A percentile compares a stretch with the other conserved stretches of the same genome.
These are phyloP conservation scores for Mycena galericulata DNA, from an alignment of 768 basidiomycete species.

Conservation along the genomic window DNA sequence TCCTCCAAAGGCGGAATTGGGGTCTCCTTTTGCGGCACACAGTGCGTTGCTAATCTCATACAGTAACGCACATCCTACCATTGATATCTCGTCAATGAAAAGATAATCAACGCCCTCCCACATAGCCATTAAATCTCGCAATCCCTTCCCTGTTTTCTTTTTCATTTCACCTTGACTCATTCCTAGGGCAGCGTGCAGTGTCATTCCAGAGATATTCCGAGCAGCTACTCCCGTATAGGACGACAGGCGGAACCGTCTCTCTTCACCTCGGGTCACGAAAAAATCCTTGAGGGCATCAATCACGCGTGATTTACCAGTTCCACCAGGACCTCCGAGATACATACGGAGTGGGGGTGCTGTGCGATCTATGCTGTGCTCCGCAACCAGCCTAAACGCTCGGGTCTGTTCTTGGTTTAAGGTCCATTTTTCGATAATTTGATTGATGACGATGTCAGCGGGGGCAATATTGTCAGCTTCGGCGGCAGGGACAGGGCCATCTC, in stretches of 20 bases:
- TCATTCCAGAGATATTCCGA: slow-evolving; percentile 51
- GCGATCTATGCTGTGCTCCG: not conserved
- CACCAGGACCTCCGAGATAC: slow-evolving; percentile 44
- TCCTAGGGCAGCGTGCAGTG: slow-evolving; percentile 49
- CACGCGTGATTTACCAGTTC: slow-evolving; percentile 46
- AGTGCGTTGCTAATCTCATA: slow-evolving; percentile 48
- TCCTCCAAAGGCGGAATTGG: slow-evolving; percentile 47
- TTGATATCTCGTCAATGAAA: slow-evolving; percentile 54
- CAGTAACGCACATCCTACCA: slow-evolving; percentile 51
- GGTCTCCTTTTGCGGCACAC: slow-evolving; percentile 44
- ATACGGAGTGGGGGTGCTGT: slow-evolving; percentile 32
- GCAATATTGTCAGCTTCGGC: not conserved
- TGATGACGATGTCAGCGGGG: not conserved
- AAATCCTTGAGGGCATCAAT: slow-evolving; percentile 37
- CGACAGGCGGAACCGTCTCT: slow-evolving; percentile 41
- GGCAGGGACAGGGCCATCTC: not conserved
- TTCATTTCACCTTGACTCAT: slow-evolving; percentile 24
- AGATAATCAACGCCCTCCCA: slow-evolving; percentile 56
- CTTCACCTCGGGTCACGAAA: slow-evolving; percentile 31
- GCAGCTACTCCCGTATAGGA: slow-evolving; percentile 57
- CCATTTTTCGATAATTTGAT: not conserved
- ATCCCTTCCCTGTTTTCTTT: not conserved
- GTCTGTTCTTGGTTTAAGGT: not conserved
- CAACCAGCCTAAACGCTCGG: not conserved
- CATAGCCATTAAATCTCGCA: slow-evolving; percentile 38